Evolutionary conservation across 2,329 filamentous ascomycete species (phyloP), one percentile per base, ranked within the genome.

Genomic region (Plectosphaerella cucumerina): DNA sequence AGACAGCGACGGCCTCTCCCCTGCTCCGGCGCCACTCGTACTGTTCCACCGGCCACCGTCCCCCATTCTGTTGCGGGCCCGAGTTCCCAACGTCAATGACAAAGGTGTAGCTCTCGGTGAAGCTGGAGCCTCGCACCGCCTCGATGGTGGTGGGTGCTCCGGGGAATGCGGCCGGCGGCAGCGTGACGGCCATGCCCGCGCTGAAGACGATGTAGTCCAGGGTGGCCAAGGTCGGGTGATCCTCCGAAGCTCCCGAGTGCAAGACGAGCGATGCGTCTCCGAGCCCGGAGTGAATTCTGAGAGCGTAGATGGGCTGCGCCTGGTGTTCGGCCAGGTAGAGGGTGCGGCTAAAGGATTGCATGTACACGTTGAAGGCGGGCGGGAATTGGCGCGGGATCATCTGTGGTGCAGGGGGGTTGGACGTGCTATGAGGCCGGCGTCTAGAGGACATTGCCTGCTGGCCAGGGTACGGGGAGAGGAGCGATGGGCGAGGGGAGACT

Each of bases 21-120:
- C 58, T 58, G 52, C 65, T 68, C 52, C 67, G 62, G 3, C 72
- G 68, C 74, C 74, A 77, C 61, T 75, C 68, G 54, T 73, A 76
- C 17, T 54, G 45, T 57, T 75, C 72, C 20, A 49, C 56, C 20
- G 47, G 47, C 47, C 35, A 42, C 21, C 37, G 34, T 5, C 47
- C 47, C 10, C 37, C 47, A 2, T 14, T 33, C 18, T 33, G 18
- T 14, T 46, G 44, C 18, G 53, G 39, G 10, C 50, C 50, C 9
- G 48, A 48, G 14, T 49, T 51, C 1, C 52, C 54, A 26, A 70
- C 61, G 50, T 70, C 65, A 48, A 72, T 62, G 35, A 54, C 44
- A 52, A 75, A 71, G n/a, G 51, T 47, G 47, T 66, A 70, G 4
- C 51, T 56, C 12, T 53, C 48, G n/a, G 45, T 55, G n/a, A 58